phyloP scores from a whole-genome alignment of 2,329 filamentous ascomycete species.

The Beauveria asiatica region DNA sequence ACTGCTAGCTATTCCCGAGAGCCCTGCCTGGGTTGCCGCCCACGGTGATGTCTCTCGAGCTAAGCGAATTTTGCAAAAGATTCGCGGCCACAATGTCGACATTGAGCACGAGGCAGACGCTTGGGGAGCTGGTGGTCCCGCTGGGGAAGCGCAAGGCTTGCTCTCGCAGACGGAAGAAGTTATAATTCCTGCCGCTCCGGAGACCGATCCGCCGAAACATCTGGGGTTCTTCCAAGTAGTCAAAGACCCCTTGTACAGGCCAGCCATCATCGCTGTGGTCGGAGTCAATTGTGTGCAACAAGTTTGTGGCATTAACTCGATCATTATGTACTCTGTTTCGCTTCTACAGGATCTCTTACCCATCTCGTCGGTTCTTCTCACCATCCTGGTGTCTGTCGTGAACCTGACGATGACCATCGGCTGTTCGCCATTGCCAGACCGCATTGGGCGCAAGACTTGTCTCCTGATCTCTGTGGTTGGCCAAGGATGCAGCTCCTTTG shows the following conservation, averaged over 20 bases:
- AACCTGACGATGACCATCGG: constrained; percentile 77
- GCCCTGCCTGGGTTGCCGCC: constrained; percentile 76
- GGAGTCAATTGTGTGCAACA: constrained; percentile 92
- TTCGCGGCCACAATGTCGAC: constrained; percentile 61
- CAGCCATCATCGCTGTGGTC: constrained; percentile 72
- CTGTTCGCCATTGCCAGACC: constrained; percentile 79
- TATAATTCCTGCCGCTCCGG: constrained; percentile 1
- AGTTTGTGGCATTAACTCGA: constrained; percentile 88
- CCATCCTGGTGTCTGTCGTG: constrained; percentile 76
- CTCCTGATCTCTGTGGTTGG: constrained; percentile 75
- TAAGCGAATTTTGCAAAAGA: constrained; percentile 59
- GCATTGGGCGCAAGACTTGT: constrained; percentile 77
- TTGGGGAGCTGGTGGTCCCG: constrained; percentile 39
- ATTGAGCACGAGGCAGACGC: constrained; percentile 63
- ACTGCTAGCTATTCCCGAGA: constrained; percentile 74
- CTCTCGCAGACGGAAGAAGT: constrained; percentile 33
- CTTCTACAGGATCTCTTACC: constrained; percentile 75
- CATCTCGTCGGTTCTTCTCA: constrained; percentile 72
- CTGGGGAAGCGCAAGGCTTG: constrained; percentile 60
- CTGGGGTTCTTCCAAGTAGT: constrained; percentile 59
- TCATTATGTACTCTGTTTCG: constrained; percentile 97
- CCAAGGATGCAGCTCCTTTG: constrained; percentile 70
- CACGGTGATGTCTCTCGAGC: constrained; percentile 54
- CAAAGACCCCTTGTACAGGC: constrained; percentile 57
- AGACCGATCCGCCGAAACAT: constrained; percentile 24